Base-by-base conservation (phyloP, 2,329 filamentous ascomycete species). In the Fusarium pilosicola region DNA sequence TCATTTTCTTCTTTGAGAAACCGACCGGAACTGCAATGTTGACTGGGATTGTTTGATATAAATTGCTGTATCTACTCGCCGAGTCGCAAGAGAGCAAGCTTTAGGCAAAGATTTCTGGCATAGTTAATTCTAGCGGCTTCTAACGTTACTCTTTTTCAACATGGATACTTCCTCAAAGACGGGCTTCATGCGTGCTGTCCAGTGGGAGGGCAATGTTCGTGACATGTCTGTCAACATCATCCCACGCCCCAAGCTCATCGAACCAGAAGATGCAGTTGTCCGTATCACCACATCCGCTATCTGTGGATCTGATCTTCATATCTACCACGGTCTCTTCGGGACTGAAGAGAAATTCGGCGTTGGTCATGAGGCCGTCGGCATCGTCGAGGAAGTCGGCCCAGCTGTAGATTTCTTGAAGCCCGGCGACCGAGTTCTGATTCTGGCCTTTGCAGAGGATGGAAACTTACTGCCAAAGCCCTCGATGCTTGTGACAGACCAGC, bases 211-310 rank as follows among this genome's bases (percentile, higher is more conserved):
- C 1, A 18, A 70, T 3, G 20, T 70, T n/a, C 49, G 67, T 14
- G 34, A 70, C 18, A 70, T 70, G 67, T 34, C 58, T 5, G 57
- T 69, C 11, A 70, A 70, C 30, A 70, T 70, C 20, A 34, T 70
- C 8, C 67, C 51, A 1, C 28, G 48, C 1, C 68, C 68, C 15
- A 61, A 49, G 36, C 17, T 71, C 12, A 32, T 62, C 0, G 49
- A 61, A 4, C 67, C 67, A 26, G 66, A 66, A n/a, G 68, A 71
- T 22, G 62, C 68, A 10, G 5, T 71, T 1, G 67, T 71, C 0
- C 49, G 66, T 5, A 61, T 71, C 9, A 71, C 68, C 3, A 70
- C 67, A 0, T 71, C 67, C 0, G 62, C 49, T 1, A 71, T 71
- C 32, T 71, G 62, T 3, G 62, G 68, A 0, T 45, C 62, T 3